Evolutionary conservation across 805 yeast genomes (phyloP).

Genomic region (Ogataea sp.): DNA sequence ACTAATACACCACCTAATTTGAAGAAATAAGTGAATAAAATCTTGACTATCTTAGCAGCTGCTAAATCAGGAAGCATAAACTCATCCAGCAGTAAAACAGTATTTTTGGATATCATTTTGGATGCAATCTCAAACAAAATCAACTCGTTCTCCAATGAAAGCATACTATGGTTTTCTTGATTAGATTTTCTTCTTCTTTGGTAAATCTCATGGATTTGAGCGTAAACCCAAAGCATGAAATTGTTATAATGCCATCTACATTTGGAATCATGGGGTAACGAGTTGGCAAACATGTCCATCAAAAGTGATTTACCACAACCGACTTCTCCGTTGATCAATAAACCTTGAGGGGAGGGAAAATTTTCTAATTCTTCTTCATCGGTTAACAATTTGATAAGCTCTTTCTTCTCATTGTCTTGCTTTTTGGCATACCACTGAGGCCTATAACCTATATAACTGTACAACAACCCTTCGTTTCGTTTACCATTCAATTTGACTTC

Average conservation of each 20-base stretch:
- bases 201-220: slow-evolving; percentile 50
- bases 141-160: slow-evolving; percentile 51
- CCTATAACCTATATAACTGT: slow-evolving; percentile 22
- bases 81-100: slow-evolving; percentile 60
- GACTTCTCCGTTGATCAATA: slow-evolving; percentile 55
- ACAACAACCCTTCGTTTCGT: slow-evolving; percentile 10
- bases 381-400: slow-evolving; percentile 40
- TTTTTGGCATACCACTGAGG: slow-evolving; percentile 18
- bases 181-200: slow-evolving; percentile 29
- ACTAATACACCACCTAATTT: slow-evolving; percentile 68
- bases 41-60: slow-evolving; percentile 59
- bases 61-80: slow-evolving; percentile 75
- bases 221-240: slow-evolving; percentile 61
- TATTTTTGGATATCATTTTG: slow-evolving; percentile 47
- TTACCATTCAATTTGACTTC: slow-evolving; percentile 17
- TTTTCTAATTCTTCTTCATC: slow-evolving; percentile 58
- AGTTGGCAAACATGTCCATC: slow-evolving; percentile 61
- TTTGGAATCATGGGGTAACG: slow-evolving; percentile 55
- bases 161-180: slow-evolving; percentile 23
- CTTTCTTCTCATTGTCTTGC: slow-evolving; percentile 13
- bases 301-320: slow-evolving; percentile 74
- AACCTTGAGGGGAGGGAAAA: slow-evolving; percentile 56
- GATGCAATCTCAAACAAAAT: slow-evolving; percentile 60
- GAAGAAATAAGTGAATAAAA: slow-evolving; percentile 60
- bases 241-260: slow-evolving; percentile 66